These are phyloP conservation scores for Cryoendolithus antarcticus DNA, from an alignment of 2,329 filamentous ascomycete genomes.

Conservation along the genomic window DNA sequence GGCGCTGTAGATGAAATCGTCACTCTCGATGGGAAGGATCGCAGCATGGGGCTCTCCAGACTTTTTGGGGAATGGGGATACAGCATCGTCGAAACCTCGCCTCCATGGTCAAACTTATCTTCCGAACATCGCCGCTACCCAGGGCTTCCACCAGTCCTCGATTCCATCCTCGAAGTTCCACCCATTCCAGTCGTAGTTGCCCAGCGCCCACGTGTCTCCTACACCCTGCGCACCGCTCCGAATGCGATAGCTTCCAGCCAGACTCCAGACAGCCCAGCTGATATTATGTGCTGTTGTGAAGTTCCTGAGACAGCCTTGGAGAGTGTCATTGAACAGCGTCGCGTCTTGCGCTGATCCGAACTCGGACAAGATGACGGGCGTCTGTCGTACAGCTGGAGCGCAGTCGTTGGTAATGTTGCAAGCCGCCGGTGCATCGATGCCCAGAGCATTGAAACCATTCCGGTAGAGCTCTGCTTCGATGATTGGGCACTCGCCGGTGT, in stretches of 20 bases:
- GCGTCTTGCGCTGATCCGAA: constrained; percentile 27
- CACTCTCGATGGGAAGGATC: too few species aligned
- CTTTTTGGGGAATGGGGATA: too few species aligned
- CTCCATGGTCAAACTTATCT: neutral
- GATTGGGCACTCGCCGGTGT: constrained; percentile 35
- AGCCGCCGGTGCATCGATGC: constrained; percentile 23
- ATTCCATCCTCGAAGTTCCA: constrained; percentile 36
- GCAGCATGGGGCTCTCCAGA: too few species aligned
- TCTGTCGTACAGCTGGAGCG: constrained; percentile 22
- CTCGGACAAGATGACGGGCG: constrained; percentile 26
- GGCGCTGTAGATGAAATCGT: too few species aligned
- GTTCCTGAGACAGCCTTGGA: constrained; percentile 35
- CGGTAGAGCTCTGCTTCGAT: constrained; percentile 39
- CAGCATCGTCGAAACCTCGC: too few species aligned
- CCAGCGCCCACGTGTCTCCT: constrained; percentile 37
- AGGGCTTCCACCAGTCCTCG: constrained; percentile 40
- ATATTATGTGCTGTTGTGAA: constrained; percentile 34
- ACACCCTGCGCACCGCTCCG: constrained; percentile 34
- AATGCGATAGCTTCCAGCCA: constrained; percentile 38
- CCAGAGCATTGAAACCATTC: constrained; percentile 37
- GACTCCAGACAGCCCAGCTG: constrained; percentile 39
- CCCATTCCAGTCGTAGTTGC: constrained; percentile 34
- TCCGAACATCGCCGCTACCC: constrained; percentile 36
- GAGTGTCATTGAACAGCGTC: constrained; percentile 30
- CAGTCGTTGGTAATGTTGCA: constrained; percentile 26